Evolutionary conservation across 2,329 filamentous ascomycete genomes (phyloP).

Genomic region (Phaeosphaeriaceae sp.): DNA sequence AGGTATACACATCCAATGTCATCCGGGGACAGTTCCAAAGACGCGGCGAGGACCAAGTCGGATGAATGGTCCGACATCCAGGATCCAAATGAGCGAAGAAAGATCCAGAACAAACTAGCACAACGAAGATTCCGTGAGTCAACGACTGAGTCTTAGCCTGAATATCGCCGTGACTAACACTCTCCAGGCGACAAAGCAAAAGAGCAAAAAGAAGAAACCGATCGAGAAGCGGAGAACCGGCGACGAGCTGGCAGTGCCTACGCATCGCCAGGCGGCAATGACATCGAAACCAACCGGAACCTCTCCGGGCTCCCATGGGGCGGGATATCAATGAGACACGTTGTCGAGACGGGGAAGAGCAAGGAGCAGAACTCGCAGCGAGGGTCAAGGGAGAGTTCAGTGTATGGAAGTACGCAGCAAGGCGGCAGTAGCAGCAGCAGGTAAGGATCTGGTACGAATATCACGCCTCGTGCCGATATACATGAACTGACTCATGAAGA

Average conservation of each 20-base stretch:
- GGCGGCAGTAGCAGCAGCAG: conserved; percentile 51
- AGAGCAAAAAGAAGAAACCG: conserved; percentile 70
- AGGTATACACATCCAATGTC: not conserved
- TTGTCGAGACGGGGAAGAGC: conserved; percentile 54
- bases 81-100: conserved; percentile 73
- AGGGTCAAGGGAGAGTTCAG: conserved; percentile 50
- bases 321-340: conserved; percentile 66
- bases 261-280: conserved; percentile 64
- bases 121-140: conserved; percentile 77
- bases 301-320: conserved; percentile 77
- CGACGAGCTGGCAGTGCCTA: conserved; percentile 71
- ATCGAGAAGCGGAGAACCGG: conserved; percentile 69
- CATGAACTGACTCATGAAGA: conserved; percentile 37
- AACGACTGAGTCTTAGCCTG: not conserved
- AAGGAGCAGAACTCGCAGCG: conserved; percentile 54
- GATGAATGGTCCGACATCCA: conserved; percentile 74
- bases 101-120: conserved; percentile 78
- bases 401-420: conserved; percentile 46
- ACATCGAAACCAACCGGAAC: conserved; percentile 61
- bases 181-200: conserved; percentile 71
- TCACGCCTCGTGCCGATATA: conserved; percentile 17
- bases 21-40: conserved; percentile 9
- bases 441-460: conserved; percentile 45
- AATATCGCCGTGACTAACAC: conserved; percentile 9
- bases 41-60: conserved; percentile 26